A percentile compares a stretch with the other conserved stretches of the same genome.
Conservation (phyloP, 768 basidiomycete species). For the Termitomyces sp. region DNA sequence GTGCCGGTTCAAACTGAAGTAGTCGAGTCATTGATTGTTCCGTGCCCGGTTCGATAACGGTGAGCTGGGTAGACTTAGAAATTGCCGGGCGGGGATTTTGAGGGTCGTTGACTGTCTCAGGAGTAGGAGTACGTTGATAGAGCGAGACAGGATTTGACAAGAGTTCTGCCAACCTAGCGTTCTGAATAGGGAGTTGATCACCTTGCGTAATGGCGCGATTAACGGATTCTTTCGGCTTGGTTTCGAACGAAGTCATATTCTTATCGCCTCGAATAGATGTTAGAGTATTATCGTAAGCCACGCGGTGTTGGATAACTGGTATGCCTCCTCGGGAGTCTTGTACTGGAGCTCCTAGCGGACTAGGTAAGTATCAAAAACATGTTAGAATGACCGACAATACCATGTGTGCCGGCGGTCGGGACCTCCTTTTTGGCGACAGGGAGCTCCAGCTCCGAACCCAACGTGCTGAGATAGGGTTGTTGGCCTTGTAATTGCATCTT, state of each 20-base stretch:
- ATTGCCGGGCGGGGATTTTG: not conserved
- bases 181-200: conserved; percentile 23
- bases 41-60: not conserved
- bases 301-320: not conserved
- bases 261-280: not conserved
- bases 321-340: not conserved
- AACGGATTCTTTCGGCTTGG: not conserved
- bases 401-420: not conserved
- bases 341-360: not conserved
- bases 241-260: not conserved
- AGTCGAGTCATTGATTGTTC: not conserved
- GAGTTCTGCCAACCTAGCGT: conserved; percentile 31
- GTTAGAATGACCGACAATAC: not conserved
- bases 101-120: not conserved
- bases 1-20: not conserved
- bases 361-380: not conserved
- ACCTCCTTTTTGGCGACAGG: not conserved
- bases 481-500: not conserved
- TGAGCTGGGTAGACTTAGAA: not conserved
- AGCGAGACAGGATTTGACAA: conserved; percentile 21
- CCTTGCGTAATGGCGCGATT: not conserved
- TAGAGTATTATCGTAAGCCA: not conserved
- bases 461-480: not conserved
- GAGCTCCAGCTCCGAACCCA: not conserved
- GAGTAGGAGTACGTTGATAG: not conserved